Conservation (phyloP, 768 basidiomycete species). For the Leccinum pellstonianum region DNA sequence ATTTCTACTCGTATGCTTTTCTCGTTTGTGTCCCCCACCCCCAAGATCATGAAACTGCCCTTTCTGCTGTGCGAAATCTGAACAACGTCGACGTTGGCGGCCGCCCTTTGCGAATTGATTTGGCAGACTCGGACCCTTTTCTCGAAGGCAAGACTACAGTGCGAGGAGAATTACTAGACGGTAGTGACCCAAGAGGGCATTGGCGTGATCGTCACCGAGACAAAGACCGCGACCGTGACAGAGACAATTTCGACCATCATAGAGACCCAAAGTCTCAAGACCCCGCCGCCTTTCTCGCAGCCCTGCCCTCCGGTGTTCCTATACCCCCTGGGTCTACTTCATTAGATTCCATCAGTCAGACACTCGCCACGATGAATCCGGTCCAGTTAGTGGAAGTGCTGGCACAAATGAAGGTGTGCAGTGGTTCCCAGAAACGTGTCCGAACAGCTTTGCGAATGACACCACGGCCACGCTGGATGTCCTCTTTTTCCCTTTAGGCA, state of each 20-base stretch:
- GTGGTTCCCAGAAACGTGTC: conserved; percentile 20
- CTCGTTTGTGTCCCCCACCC: conserved; percentile 8
- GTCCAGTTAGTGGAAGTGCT: conserved; percentile 88
- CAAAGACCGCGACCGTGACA: conserved; percentile 55
- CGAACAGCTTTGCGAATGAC: conserved; percentile 23
- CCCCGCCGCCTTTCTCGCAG: conserved; percentile 55
- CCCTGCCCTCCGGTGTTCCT: conserved; percentile 74
- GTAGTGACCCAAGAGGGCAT: conserved; percentile 42
- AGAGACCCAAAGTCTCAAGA: conserved; percentile 40
- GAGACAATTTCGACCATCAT: conserved; percentile 31
- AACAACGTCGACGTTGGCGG: conserved; percentile 93
- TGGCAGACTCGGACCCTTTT: conserved; percentile 91
- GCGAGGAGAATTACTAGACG: conserved; percentile 76
- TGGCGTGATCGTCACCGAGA: conserved; percentile 48
- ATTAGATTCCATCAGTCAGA: conserved; percentile 82
- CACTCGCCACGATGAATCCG: conserved; percentile 80
- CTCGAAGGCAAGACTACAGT: conserved; percentile 89
- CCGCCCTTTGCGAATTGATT: conserved; percentile 88
- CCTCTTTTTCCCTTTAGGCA: conserved; percentile 56
- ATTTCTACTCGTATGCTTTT: conserved; percentile 13
- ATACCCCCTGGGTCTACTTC: conserved; percentile 68
- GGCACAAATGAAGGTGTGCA: conserved; percentile 94
- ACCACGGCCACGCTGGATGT: conserved; percentile 6
- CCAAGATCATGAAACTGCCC: conserved; percentile 92
- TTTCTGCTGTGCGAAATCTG: conserved; percentile 93